Evolutionary conservation across 805 yeast species (phyloP).

Genomic region (Crinitomyces ghanaensis): DNA sequence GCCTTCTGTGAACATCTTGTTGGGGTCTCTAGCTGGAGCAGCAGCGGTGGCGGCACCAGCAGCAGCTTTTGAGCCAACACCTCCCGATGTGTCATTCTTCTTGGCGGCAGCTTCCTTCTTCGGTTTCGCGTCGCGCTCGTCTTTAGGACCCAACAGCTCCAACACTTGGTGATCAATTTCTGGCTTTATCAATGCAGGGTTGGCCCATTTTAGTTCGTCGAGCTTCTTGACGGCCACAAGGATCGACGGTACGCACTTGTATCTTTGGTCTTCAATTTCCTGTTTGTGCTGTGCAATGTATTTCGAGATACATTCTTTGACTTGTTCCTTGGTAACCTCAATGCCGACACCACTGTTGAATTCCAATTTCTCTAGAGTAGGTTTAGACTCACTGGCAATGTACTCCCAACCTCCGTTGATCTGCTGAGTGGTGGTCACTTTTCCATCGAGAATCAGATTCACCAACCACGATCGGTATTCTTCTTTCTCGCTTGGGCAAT

Average conservation of each 20-base stretch:
- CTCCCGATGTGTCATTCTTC: slow-evolving; percentile 6
- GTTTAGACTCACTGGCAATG: slow-evolving; percentile 39
- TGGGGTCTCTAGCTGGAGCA: slow-evolving; percentile 10
- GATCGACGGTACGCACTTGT: slow-evolving; percentile 63
- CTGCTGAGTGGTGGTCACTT: slow-evolving; percentile 58
- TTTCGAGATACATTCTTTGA: slow-evolving; percentile 41
- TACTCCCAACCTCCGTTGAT: slow-evolving; percentile 68
- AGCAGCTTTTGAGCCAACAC: slow-evolving; percentile 10
- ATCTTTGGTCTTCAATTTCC: slow-evolving; percentile 60
- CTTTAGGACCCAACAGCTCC: slow-evolving; percentile 80
- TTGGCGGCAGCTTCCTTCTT: slow-evolving; percentile 29
- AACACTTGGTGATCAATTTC: slow-evolving; percentile 69
- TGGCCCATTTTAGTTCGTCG: slow-evolving; percentile 82
- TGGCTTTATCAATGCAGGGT: slow-evolving; percentile 78
- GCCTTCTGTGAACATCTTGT: slow-evolving; percentile 92
- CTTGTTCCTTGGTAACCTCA: slow-evolving; percentile 54
- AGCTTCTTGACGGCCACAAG: slow-evolving; percentile 67
- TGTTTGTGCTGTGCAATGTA: slow-evolving; percentile 51
- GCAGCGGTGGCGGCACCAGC: slow-evolving; percentile 11
- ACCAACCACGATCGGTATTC: slow-evolving; percentile 40
- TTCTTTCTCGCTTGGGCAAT: slow-evolving; percentile 31
- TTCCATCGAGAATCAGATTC: slow-evolving; percentile 50
- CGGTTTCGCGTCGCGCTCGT: slow-evolving; percentile 87
- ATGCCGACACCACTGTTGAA: slow-evolving; percentile 74
- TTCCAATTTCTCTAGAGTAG: slow-evolving; percentile 33